Conservation (phyloP, 1,284 basidiomycete genomes). For the Takashimella koratensis region DNA sequence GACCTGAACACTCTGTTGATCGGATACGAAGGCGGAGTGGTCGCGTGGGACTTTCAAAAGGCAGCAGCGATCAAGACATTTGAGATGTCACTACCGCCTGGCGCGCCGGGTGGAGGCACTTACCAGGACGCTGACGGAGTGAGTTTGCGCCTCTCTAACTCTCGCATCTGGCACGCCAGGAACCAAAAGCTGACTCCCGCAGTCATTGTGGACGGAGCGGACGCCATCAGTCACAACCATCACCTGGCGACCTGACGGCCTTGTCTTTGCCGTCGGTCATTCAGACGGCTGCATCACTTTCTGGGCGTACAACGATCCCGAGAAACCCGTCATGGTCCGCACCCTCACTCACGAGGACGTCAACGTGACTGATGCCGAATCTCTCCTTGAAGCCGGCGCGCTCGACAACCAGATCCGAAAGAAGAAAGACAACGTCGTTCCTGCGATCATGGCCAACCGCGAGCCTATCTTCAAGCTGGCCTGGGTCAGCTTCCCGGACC, state of each 20-base stretch:
- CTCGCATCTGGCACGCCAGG: too few species aligned
- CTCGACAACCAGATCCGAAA: conserved; percentile 42
- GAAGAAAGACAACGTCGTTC: conserved; percentile 9
- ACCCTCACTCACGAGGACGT: conserved; percentile 59
- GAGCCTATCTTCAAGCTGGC: conserved; percentile 87
- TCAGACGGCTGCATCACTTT: conserved; percentile 84
- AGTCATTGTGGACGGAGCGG: conserved; percentile 69
- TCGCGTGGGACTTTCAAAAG: conserved; percentile 68
- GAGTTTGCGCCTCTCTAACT: not conserved
- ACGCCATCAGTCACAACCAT: conserved; percentile 68
- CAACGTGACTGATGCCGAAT: conserved; percentile 49
- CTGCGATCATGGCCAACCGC: conserved; percentile 43
- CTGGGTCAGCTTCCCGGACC: conserved; percentile 72
- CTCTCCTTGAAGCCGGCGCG: conserved; percentile 46
- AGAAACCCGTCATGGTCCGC: conserved; percentile 72
- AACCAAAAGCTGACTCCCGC: conserved; percentile 11
- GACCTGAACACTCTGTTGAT: conserved; percentile 76
- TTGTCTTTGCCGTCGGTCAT: conserved; percentile 56
- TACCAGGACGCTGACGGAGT: conserved; percentile 51
- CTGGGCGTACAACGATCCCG: conserved; percentile 78
- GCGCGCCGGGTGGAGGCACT: conserved; percentile 72
- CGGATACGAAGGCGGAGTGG: conserved; percentile 74
- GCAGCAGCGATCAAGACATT: conserved; percentile 62
- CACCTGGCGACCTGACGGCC: conserved; percentile 59
- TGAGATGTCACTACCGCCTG: conserved; percentile 65